phyloP scores from a whole-genome alignment of 2,329 filamentous ascomycete species.

The Fulvia fulva region DNA sequence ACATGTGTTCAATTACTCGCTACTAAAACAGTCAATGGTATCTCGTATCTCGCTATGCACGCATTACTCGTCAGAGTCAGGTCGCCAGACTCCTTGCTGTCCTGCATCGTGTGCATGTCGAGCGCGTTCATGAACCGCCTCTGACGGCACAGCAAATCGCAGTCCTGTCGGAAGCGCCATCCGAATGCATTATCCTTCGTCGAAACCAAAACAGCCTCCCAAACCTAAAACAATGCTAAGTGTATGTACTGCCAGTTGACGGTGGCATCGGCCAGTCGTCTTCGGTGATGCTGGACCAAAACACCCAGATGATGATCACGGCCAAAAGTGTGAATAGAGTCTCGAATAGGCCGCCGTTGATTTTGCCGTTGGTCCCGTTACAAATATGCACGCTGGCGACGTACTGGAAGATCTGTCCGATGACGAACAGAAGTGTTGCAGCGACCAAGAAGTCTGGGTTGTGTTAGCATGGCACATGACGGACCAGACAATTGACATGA shows the following conservation, averaged over 20 bases:
- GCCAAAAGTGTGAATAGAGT: constrained; percentile 85
- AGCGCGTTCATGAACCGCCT: neutral
- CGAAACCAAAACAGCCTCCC: constrained; percentile 3
- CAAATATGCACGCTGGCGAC: constrained; percentile 89
- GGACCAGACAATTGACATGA: constrained; percentile 18
- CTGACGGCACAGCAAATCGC: constrained; percentile 1
- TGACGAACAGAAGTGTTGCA: constrained; percentile 77
- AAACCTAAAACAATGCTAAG: constrained; percentile 17
- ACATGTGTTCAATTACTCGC: neutral
- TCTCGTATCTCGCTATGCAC: constrained; percentile 23
- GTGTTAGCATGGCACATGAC: too few relatives aligned
- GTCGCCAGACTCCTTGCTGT: constrained; percentile 9
- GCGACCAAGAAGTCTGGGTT: constrained; percentile 64
- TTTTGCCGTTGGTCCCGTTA: constrained; percentile 73
- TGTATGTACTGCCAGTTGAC: constrained; percentile 39
- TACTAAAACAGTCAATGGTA: constrained; percentile 8
- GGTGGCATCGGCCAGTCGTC: constrained; percentile 81
- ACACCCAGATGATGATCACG: constrained; percentile 81
- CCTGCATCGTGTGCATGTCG: constrained; percentile 9
- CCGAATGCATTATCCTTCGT: neutral
- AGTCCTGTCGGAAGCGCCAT: constrained; percentile 6
- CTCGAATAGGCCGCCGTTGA: constrained; percentile 90
- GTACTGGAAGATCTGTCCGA: constrained; percentile 95
- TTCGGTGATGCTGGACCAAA: constrained; percentile 99
- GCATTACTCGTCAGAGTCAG: constrained; percentile 19